These are phyloP conservation scores for Xylaria sp. DNA, from an alignment of 2,329 filamentous ascomycete species.

Conservation along the genomic window DNA sequence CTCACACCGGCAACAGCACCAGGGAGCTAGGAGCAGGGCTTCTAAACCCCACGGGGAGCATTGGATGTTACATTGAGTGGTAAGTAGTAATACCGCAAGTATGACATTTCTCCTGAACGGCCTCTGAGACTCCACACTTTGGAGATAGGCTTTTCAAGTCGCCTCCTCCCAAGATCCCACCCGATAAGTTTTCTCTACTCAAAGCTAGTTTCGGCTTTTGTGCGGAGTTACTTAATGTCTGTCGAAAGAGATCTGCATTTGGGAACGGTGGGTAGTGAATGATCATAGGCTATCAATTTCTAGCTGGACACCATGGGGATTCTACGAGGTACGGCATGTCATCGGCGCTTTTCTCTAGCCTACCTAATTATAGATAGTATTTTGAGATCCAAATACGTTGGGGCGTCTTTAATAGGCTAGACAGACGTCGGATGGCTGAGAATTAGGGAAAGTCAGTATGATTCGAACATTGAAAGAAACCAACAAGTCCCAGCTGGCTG, in stretches of 20 bases:
- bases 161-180: not conserved
- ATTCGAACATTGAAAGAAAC: conserved; percentile 5
- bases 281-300: not conserved
- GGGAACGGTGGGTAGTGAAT: not conserved
- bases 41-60: not conserved
- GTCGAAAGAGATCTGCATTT: not conserved
- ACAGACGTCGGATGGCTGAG: conserved; percentile 6
- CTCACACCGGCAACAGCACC: not conserved
- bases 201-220: not conserved
- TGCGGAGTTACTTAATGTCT: not conserved
- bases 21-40: not conserved
- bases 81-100: not conserved
- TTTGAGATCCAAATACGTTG: not conserved
- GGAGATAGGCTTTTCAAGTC: not conserved
- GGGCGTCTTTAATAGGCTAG: not conserved
- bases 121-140: not conserved
- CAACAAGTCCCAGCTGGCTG: not conserved
- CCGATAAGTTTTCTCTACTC: not conserved
- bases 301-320: not conserved
- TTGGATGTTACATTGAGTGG: not conserved
- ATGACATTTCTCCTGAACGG: not conserved
- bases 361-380: not conserved
- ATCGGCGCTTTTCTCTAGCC: not conserved
- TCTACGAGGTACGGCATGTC: not conserved
- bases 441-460: not conserved